Evolutionary conservation across 495 filamentous ascomycete genomes (phyloP), one percentile per base, ranked within the genome.

Genomic region (Daldinia loculata): DNA sequence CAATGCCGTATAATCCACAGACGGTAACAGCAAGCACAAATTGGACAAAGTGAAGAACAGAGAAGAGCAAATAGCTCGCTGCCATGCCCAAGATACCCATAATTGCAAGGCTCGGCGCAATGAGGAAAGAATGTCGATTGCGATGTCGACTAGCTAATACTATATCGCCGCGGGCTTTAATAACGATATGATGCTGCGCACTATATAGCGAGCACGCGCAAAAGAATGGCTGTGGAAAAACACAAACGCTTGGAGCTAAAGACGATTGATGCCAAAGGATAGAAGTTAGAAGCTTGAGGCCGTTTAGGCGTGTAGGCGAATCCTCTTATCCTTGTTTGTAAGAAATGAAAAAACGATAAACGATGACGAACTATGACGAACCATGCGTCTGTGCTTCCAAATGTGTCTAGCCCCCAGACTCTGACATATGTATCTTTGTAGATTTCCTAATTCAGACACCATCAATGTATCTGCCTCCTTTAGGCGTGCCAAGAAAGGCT

Each of bases 11-110:
- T 36, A 97, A 88, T 4, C 89, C 93, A 66, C 89, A 86, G 63
- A 95, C 91, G 0, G 89, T 84, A 53, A 97, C 74, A 19, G 89
- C 92, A 67, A 96, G 83, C 69, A 90, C 82, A 75, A 97, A 89
- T 71, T 94, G 90, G 51, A 87, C 75, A 79, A 92, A 84, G 75
- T 93, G 90, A 0, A 92, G 80, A 57, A 83, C 38, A 15, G 86
- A 78, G 67, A 85, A 85, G 61, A 78, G 67, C 69, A 84, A 56
- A 70, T 85, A 83, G 77, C 79, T 72, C 74, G 48, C 45, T 2
- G 78, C 56, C 62, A 80, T 59, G 48, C 71, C 74, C 19, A 76
- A 68, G 34, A 83, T n/a, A 17, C 71, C 75, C 83, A 84, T 56
- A 19, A n/a, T 36, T 30, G 50, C 50, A 17, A 53, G 5, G 50